phyloP scores from a whole-genome alignment of 257 asterid genomes.

The Schizonepeta tenuifolia region DNA sequence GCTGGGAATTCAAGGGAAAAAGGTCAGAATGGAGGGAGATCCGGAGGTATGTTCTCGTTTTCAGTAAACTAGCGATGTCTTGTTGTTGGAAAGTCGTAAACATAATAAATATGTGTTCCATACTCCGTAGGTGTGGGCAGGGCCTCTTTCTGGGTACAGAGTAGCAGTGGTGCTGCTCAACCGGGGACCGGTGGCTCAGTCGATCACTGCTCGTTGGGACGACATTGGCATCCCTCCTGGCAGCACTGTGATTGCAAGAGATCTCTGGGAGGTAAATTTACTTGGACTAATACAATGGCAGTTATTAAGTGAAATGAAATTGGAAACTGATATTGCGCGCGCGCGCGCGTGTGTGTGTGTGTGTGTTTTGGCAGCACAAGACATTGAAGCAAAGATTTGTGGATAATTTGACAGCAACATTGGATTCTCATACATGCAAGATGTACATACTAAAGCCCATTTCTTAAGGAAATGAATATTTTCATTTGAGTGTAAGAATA shows the following conservation, averaged over 20 bases:
- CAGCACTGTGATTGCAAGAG: conserved; percentile 60
- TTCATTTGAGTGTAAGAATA: background rate
- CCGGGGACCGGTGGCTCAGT: conserved; percentile 45
- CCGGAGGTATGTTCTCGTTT: conserved; percentile 55
- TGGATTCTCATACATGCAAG: conserved; percentile 76
- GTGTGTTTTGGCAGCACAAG: conserved; percentile 60
- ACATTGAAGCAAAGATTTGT: conserved; percentile 58
- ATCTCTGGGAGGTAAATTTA: conserved; percentile 77
- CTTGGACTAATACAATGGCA: background rate
- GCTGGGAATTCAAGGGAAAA: conserved; percentile 81
- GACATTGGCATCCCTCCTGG: conserved; percentile 68
- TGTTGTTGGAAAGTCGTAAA: background rate
- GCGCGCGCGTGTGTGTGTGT: background rate
- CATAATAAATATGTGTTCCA: background rate
- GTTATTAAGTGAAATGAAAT: background rate
- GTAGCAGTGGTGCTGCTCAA: conserved; percentile 73
- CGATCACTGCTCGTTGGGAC: conserved; percentile 78
- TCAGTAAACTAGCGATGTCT: background rate
- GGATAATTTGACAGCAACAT: conserved; percentile 67
- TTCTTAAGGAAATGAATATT: conserved; percentile 33
- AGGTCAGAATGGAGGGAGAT: conserved; percentile 85
- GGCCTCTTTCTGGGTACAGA: conserved; percentile 71
- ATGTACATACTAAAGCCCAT: conserved; percentile 72
- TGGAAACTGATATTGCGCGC: background rate
- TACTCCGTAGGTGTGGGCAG: conserved; percentile 79